Percentiles rank a stretch among this genome's conserved stretches.
Evolutionary conservation across 208 protist species (phyloP).

Genomic region (Leishmania martiniquensis): DNA sequence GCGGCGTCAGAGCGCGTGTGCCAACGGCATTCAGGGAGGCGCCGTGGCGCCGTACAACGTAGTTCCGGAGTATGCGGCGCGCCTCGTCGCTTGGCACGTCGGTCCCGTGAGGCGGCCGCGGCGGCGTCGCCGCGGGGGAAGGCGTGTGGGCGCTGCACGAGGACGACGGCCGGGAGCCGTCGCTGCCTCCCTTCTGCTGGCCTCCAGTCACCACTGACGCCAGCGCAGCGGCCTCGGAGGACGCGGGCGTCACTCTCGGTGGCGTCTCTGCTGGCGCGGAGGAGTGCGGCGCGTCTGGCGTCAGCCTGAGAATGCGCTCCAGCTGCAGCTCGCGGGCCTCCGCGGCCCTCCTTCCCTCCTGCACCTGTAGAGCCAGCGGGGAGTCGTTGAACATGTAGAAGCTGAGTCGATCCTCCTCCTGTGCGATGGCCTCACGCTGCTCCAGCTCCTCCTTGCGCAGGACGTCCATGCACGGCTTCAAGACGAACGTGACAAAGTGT

Average conservation of each 20-base stretch:
- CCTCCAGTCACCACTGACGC: not conserved
- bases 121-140: not conserved
- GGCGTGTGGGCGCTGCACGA: not conserved
- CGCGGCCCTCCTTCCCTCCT: constrained; percentile 36
- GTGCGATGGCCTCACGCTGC: constrained; percentile 35
- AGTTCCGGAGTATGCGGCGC: constrained; percentile 50
- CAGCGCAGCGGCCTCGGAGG: not conserved
- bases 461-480: constrained; percentile 72
- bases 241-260: not conserved
- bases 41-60: constrained; percentile 36
- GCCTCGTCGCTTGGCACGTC: constrained; percentile 37
- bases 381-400: constrained; percentile 58
- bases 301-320: constrained; percentile 19
- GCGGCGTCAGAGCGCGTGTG: not conserved
- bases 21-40: constrained; percentile 15
- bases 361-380: constrained; percentile 34
- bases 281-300: not conserved
- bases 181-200: not conserved
- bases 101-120: not conserved
- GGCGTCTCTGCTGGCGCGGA: not conserved
- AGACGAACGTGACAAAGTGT: constrained; percentile 73
- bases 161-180: not conserved
- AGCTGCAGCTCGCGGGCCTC: constrained; percentile 53
- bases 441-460: constrained; percentile 49
- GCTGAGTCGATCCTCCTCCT: constrained; percentile 61